Evolutionary conservation across 2,329 filamentous ascomycete species (phyloP), one percentile per base, ranked within the genome.

Genomic region (Fusarium hainanense): DNA sequence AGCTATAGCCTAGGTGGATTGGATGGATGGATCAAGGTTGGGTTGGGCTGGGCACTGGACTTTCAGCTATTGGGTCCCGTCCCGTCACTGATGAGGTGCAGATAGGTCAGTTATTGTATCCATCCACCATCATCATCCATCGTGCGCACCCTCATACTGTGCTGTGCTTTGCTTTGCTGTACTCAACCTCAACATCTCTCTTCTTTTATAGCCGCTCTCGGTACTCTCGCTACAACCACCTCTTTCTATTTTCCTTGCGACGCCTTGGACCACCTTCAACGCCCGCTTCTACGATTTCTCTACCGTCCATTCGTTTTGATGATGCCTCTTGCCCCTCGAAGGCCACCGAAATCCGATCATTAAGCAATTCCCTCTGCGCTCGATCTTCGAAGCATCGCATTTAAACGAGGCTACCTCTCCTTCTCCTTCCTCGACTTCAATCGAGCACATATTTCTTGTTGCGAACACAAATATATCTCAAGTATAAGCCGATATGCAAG

Each of bases 281-380:
- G 49, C 30, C 58, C 68, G 44, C 62, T 32, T 52, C 47, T 63
- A 52, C 62, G 57, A 59, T 51, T 52, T 54, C 32, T 62, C 54
- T 59, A 60, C 51, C 55, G 50, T 63, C 68, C 69, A 55, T 69
- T 74, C 72, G 67, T 66, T 75, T 54, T 69, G 73, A 72, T 64
- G 66, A 74, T 77, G 66, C 63, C 63, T 70, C 52, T 71, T 71
- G 71, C 72, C 72, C 70, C 70, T 73, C 72, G 68, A 72, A 70
- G 50, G 59, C 64, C 62, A 48, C 57, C 68, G 58, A 74, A 74
- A 59, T 63, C 66, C 68, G 58, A 63, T 70, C 61, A 60, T 66
- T 74, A 64, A 72, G 62, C 52, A 63, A 66, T 63, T 63, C 54
- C 52, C 49, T 64, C 54, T 51, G 50, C 68, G 58, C 55, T 60